phyloP scores from a whole-genome alignment of 2,329 filamentous ascomycete genomes.

The Xylaria sp. region DNA sequence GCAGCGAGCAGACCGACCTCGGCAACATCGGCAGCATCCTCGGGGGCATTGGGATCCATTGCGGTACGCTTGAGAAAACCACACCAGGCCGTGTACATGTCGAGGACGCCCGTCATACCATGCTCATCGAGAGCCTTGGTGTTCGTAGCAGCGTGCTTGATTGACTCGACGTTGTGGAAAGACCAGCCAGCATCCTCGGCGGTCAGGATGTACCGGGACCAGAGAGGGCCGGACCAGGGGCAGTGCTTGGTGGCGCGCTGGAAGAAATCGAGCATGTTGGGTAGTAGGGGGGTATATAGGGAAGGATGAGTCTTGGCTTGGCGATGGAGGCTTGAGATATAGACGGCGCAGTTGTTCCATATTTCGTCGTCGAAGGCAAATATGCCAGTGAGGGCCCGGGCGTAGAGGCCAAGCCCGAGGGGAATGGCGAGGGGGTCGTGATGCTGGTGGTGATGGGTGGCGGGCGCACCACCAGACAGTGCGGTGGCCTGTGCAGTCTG shows the following conservation, averaged over 20 bases:
- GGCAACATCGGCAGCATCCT: conserved; percentile 86
- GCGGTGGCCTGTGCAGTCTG: conserved; percentile 61
- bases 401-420: conserved; percentile 71
- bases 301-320: conserved; percentile 46
- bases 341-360: conserved; percentile 86
- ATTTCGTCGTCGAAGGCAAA: conserved; percentile 75
- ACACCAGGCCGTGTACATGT: conserved; percentile 94
- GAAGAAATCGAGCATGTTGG: conserved; percentile 69
- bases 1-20: conserved; percentile 88
- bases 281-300: conserved; percentile 48
- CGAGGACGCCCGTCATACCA: conserved; percentile 85
- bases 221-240: conserved; percentile 88
- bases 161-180: conserved; percentile 81
- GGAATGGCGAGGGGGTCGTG: conserved; percentile 50
- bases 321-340: conserved; percentile 62
- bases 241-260: conserved; percentile 87
- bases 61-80: conserved; percentile 88
- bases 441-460: neutral
- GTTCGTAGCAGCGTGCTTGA: conserved; percentile 91
- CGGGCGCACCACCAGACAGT: conserved; percentile 40
- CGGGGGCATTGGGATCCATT: conserved; percentile 72
- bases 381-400: conserved; percentile 72
- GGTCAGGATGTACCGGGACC: conserved; percentile 86
- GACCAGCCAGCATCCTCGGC: conserved; percentile 78
- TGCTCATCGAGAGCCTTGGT: conserved; percentile 83